Evolutionary conservation across 139 green algal genomes (phyloP).

Genomic region (Monoraphidium neglectum): DNA sequence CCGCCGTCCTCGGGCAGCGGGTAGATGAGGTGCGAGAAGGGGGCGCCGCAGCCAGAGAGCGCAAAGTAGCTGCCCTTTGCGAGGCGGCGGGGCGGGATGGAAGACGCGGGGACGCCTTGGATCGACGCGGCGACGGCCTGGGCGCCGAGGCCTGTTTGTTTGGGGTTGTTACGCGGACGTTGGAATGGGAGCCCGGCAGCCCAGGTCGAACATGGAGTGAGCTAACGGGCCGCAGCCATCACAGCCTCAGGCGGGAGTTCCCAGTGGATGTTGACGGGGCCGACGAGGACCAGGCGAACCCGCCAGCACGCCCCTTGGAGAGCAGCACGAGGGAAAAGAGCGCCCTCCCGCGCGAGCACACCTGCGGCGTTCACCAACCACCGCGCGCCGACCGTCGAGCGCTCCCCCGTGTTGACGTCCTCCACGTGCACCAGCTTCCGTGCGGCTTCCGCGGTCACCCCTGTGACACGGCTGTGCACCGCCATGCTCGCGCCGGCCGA

Average conservation of each 20-base stretch:
- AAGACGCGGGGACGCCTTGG: slow-evolving; percentile 31
- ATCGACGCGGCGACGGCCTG: slow-evolving; percentile 42
- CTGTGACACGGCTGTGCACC: slow-evolving; percentile 42
- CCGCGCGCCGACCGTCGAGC: slow-evolving; percentile 23
- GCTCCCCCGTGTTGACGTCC: slow-evolving; percentile 40
- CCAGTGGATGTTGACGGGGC: neutral
- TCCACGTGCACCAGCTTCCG: slow-evolving; percentile 43
- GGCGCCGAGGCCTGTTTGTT: slow-evolving; percentile 29
- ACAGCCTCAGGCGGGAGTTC: neutral
- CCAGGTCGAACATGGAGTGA: too few species aligned
- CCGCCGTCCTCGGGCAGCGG: slow-evolving; percentile 80
- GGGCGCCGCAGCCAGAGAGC: slow-evolving; percentile 32
- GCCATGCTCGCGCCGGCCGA: slow-evolving; percentile 41
- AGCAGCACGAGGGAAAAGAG: neutral
- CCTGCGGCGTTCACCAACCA: slow-evolving; percentile 70
- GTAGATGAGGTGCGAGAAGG: slow-evolving; percentile 85
- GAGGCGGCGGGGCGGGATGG: slow-evolving; percentile 56
- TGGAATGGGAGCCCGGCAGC: neutral
- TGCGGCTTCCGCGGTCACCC: neutral
- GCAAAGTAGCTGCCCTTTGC: slow-evolving; percentile 73
- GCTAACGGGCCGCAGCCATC: too few species aligned
- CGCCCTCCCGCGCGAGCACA: slow-evolving; percentile 9
- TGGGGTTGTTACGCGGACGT: neutral
- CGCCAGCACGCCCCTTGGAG: neutral
- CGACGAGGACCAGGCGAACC: neutral